Conservation (phyloP, 2,329 filamentous ascomycete genomes). For the Beauveria australis region DNA sequence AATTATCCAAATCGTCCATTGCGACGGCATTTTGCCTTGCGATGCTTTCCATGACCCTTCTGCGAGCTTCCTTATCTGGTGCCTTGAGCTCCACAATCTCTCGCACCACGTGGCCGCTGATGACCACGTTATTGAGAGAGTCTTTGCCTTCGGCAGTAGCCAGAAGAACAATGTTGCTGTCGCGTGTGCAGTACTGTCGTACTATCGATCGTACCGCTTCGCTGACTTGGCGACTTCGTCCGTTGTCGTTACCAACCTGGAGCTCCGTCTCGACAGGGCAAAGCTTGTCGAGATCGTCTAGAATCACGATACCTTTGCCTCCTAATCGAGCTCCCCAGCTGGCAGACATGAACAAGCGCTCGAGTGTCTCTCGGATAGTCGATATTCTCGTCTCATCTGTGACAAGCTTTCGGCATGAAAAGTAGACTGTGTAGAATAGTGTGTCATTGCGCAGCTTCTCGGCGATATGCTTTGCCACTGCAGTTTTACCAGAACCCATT, state of each 20-base stretch:
- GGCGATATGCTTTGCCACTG: constrained; percentile 67
- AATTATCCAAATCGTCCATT: constrained; percentile 28
- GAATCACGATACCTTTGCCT: constrained; percentile 72
- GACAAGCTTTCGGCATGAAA: constrained; percentile 77
- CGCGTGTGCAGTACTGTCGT: constrained; percentile 71
- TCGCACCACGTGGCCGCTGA: constrained; percentile 84
- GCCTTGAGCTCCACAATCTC: constrained; percentile 87
- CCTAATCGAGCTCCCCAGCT: constrained; percentile 86
- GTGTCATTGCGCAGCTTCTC: constrained; percentile 62
- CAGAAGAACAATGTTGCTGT: constrained; percentile 75
- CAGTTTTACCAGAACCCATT: constrained; percentile 83
- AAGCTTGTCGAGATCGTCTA: constrained; percentile 89
- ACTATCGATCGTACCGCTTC: constrained; percentile 80
- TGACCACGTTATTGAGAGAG: constrained; percentile 78
- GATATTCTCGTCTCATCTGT: constrained; percentile 86
- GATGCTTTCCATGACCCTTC: constrained; percentile 75
- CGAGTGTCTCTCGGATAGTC: constrained; percentile 82
- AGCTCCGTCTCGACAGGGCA: constrained; percentile 92
- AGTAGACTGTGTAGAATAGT: constrained; percentile 77
- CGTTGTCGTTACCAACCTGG: constrained; percentile 88
- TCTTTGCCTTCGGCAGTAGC: constrained; percentile 93
- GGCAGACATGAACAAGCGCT: constrained; percentile 76
- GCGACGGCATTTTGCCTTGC: constrained; percentile 46
- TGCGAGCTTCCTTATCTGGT: constrained; percentile 82
- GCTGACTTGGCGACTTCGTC: constrained; percentile 83